Conservation (phyloP, 2,329 filamentous ascomycete genomes). For the Aspergillus flavus region DNA sequence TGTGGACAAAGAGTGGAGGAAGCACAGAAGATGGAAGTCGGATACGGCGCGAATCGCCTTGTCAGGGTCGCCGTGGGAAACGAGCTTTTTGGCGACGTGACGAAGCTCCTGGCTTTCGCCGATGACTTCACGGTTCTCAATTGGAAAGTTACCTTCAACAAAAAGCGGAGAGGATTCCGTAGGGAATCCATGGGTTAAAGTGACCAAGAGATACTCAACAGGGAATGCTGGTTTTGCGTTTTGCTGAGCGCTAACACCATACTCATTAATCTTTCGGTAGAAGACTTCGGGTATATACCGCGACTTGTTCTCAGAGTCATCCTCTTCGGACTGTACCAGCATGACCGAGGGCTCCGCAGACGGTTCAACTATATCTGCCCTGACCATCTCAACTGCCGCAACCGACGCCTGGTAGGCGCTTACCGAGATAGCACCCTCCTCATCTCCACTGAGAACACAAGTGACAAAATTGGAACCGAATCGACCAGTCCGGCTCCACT, state of each 20-base stretch:
- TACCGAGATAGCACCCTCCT: constrained; percentile 82
- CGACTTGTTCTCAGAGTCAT: constrained; percentile 66
- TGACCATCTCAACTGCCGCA: constrained; percentile 94
- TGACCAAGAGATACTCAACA: constrained; percentile 94
- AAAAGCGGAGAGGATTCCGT: constrained; percentile 77
- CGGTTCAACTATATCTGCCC: constrained; percentile 90
- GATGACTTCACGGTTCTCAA: constrained; percentile 87
- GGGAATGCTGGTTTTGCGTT: constrained; percentile 96
- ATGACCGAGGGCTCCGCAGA: constrained; percentile 91
- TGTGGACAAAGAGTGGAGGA: constrained; percentile 76
- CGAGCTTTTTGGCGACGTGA: constrained; percentile 68
- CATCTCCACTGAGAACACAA: constrained; percentile 91
- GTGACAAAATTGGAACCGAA: constrained; percentile 98
- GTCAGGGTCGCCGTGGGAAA: constrained; percentile 63
- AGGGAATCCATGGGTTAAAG: constrained; percentile 94
- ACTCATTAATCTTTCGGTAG: constrained; percentile 93
- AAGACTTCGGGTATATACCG: constrained; percentile 98
- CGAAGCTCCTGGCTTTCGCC: constrained; percentile 82
- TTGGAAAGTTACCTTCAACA: constrained; percentile 71
- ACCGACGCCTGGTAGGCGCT: constrained; percentile 95
- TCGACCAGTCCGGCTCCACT: constrained; percentile 92
- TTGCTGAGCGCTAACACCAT: constrained; percentile 93
- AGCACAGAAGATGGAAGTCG: constrained; percentile 93
- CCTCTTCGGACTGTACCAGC: constrained; percentile 90
- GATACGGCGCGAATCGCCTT: constrained; percentile 71